Percentiles rank a stretch among this genome's conserved stretches.
Conservation (phyloP, 768 basidiomycete species). For the Panus rudis region DNA sequence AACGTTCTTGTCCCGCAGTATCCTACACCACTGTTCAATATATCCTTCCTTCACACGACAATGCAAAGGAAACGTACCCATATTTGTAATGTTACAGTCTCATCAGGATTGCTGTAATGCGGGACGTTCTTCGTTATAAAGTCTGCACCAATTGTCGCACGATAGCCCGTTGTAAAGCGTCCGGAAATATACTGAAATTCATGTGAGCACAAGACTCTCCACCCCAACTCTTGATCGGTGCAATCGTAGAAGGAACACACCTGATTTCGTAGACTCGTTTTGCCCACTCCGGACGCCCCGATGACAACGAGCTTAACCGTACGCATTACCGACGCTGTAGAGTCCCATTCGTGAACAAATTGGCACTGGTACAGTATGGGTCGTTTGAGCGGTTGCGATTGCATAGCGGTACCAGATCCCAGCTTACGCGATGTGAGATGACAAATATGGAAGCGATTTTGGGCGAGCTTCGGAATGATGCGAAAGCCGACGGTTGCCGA, state of each 20-base stretch:
- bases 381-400: too few relatives aligned
- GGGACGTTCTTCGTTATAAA: constrained; percentile 74
- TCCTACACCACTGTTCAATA: constrained; percentile 38
- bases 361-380: too few relatives aligned
- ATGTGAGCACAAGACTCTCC: not conserved
- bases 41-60: not conserved
- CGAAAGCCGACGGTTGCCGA: too few relatives aligned
- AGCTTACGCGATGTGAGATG: too few relatives aligned
- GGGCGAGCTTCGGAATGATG: too few relatives aligned
- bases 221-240: constrained; percentile 1
- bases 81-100: constrained; percentile 62
- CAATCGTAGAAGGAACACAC: constrained; percentile 29
- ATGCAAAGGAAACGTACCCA: constrained; percentile 36
- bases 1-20: constrained; percentile 84
- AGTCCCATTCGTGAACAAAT: not conserved
- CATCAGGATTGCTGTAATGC: constrained; percentile 46
- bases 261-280: constrained; percentile 72
- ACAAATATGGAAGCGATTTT: too few relatives aligned
- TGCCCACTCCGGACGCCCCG: constrained; percentile 80
- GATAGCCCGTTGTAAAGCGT: constrained; percentile 68
- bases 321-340: constrained; percentile 36
- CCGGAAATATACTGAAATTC: constrained; percentile 71
- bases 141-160: constrained; percentile 86
- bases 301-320: constrained; percentile 80
- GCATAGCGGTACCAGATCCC: too few relatives aligned